These are phyloP conservation scores for Isochrysis galbana DNA, from an alignment of 78 protist genomes.

Conservation along the genomic window DNA sequence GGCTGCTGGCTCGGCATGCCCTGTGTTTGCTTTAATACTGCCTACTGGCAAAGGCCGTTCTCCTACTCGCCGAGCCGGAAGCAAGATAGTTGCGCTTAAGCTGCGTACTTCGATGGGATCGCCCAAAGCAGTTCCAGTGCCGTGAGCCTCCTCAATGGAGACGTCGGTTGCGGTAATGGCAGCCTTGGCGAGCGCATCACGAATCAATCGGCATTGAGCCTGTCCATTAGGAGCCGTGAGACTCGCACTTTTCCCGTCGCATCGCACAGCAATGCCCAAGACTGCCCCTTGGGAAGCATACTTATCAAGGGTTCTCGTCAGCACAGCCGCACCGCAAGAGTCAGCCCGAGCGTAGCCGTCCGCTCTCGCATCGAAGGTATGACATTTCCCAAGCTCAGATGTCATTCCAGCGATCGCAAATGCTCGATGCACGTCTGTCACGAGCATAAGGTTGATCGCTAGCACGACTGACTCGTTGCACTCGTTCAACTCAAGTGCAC, in stretches of 20 bases:
- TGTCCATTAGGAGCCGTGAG: constrained; percentile 65
- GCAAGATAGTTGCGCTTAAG: constrained; percentile 43
- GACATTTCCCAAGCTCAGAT: constrained; percentile 61
- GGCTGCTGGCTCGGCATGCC: background rate
- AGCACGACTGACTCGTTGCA: background rate
- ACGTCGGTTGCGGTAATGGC: constrained; percentile 27
- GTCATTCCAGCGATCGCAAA: constrained; percentile 61
- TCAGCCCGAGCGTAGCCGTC: constrained; percentile 86
- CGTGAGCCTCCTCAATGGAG: constrained; percentile 31
- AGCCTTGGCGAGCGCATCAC: constrained; percentile 49
- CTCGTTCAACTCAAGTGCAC: background rate
- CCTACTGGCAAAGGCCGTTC: background rate
- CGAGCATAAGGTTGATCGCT: background rate
- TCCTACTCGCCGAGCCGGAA: background rate
- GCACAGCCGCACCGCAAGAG: constrained; percentile 70
- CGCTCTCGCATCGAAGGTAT: constrained; percentile 72
- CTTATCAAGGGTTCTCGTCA: background rate
- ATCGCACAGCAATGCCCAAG: background rate
- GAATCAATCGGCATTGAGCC: constrained; percentile 64
- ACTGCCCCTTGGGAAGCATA: background rate
- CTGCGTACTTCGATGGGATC: constrained; percentile 48
- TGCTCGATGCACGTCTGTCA: background rate
- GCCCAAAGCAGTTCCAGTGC: constrained; percentile 68
- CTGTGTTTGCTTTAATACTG: background rate
- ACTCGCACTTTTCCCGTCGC: constrained; percentile 60